Evolutionary conservation across 768 basidiomycete genomes (phyloP).

Genomic region (Daedaleopsis nitida): DNA sequence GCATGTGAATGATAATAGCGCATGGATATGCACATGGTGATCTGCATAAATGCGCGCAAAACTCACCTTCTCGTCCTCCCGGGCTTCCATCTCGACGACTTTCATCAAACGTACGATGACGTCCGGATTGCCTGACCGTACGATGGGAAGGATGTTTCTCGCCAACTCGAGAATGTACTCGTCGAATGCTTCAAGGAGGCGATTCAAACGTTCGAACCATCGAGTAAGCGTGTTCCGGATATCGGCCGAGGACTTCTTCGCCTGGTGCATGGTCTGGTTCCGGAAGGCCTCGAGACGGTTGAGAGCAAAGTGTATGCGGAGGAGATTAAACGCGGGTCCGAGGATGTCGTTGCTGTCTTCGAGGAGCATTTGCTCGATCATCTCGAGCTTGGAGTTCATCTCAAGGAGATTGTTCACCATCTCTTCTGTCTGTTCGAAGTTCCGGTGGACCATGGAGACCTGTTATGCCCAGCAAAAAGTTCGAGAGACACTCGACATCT

Average conservation of each 20-base stretch:
- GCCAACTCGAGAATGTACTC: conserved; percentile 80
- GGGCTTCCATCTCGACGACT: conserved; percentile 90
- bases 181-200: conserved; percentile 81
- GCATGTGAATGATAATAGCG: too few relatives aligned
- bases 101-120: conserved; percentile 94
- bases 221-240: conserved; percentile 69
- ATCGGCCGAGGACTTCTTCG: conserved; percentile 74
- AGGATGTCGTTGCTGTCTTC: conserved; percentile 75
- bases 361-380: conserved; percentile 76
- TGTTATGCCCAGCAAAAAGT: conserved; percentile 32
- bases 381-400: conserved; percentile 83
- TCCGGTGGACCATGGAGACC: conserved; percentile 95
- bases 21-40: neutral
- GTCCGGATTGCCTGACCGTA: conserved; percentile 74
- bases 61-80: conserved; percentile 88
- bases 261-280: conserved; percentile 93
- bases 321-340: conserved; percentile 86
- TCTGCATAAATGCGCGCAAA: neutral
- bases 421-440: conserved; percentile 93
- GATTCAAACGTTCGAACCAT: conserved; percentile 86
- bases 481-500: neutral
- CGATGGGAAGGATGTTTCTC: conserved; percentile 74
- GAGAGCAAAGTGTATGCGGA: conserved; percentile 88
- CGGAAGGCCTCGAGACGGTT: conserved; percentile 92
- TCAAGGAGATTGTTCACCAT: conserved; percentile 94